Evolutionary conservation across 768 basidiomycete species (phyloP).

Genomic region (Rhodocollybia butyracea): DNA sequence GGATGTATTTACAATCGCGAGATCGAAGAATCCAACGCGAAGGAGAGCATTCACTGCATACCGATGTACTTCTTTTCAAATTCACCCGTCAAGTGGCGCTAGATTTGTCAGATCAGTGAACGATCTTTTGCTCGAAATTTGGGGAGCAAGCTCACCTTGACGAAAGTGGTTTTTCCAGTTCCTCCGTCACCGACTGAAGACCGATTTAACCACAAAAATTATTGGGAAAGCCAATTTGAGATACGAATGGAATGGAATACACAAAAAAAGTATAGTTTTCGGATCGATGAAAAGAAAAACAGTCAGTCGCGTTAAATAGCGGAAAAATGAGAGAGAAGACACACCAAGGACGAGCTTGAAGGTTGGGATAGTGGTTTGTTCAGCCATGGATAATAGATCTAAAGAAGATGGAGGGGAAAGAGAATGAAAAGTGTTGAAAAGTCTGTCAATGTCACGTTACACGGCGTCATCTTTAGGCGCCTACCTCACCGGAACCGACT

Average conservation of each 20-base stretch:
- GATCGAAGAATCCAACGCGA: conserved; percentile 11
- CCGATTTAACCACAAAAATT: conserved; percentile 14
- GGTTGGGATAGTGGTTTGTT: conserved; percentile 58
- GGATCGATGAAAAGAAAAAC: conserved; percentile 54
- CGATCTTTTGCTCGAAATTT: conserved; percentile 37
- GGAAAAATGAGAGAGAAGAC: conserved; percentile 23
- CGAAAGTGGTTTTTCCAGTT: conserved; percentile 97
- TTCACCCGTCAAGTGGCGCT: conserved; percentile 99
- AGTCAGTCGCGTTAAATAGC: conserved; percentile 26
- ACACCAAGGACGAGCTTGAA: conserved; percentile 99
- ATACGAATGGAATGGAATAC: background rate
- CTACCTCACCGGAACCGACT: too few species aligned
- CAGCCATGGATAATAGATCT: conserved; percentile 36
- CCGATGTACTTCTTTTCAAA: conserved; percentile 99
- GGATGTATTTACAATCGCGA: conserved; percentile 9
- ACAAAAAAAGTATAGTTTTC: conserved; percentile 15
- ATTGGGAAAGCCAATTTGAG: conserved; percentile 14
- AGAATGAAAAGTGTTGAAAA: conserved; percentile 19
- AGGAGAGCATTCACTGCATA: conserved; percentile 35
- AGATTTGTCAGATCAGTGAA: conserved; percentile 48
- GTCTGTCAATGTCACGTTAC: too few species aligned
- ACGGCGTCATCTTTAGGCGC: too few species aligned
- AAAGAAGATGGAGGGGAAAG: conserved; percentile 22
- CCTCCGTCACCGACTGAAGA: conserved; percentile 88
- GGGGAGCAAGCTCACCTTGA: conserved; percentile 65